Base-by-base conservation (phyloP, 805 yeast species). In the Dipodascus geniculatus region DNA sequence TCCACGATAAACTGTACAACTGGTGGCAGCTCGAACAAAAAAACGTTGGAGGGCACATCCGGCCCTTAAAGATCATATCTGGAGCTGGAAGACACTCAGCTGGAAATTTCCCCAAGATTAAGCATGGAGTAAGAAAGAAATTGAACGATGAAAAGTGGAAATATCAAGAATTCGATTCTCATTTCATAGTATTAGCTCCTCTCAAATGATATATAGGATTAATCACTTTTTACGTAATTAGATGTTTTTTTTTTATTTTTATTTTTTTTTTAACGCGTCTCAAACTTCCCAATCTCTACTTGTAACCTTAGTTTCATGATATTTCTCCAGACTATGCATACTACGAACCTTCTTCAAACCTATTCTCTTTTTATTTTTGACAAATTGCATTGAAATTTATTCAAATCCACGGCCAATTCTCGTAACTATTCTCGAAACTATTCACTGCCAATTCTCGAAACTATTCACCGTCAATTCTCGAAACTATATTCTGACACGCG, bases 51-150 rank as follows among this genome's bases (percentile, higher is more conserved):
- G 20, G 50, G 6, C 17, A 38, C 6, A 38, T 38, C 17, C 4
- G 14, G 1, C 56, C 60, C 24, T 48, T 60, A 11, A 53, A 38
- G 23, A 49, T 61, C 19, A 54, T 61, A 22, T 60, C 64, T 0
- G 64, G 64, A 2, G 47, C 59, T 3, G 64, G 64, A 4, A 42
- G 24, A 6, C 64, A 61, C 53, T 54, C 58, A 38, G 56, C 35
- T 23, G 59, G 54, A 1, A 59, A 59, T 9, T 52, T 61, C 24
- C 60, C 64, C n/a, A 57, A 57, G 48, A 58, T 58, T 28, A 61
- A 58, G 49, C 55, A 55, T 23, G 61, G 56, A 3, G 51, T 61
- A 14, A 53, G 58, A 22, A 56, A 56, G 50, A 31, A 54, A 3
- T 50, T 61, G 11, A 23, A n/a, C 6, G 56, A 53, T 22, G 51